A percentile compares a stretch with the other conserved stretches of the same genome.
phyloP scores from a whole-genome alignment of 1,139 yeast species.

The Suhomyces maxii region DNA sequence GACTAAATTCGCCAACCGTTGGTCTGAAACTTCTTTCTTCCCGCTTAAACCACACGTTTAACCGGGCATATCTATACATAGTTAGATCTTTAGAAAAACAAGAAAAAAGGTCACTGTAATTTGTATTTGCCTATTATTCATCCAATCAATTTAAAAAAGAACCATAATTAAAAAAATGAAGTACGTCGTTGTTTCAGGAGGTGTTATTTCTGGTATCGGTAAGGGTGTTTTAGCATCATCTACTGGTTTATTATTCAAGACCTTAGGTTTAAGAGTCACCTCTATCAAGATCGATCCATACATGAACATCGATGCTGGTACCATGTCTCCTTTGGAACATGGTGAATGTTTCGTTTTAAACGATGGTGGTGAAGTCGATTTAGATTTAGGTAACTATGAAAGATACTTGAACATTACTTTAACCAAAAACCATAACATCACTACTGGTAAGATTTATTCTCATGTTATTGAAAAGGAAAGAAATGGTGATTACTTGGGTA shows the following conservation, averaged over 20 bases:
- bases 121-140: constrained; percentile 5
- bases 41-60: constrained; percentile 50
- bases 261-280: constrained; percentile 91
- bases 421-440: constrained; percentile 91
- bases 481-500: constrained; percentile 95
- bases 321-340: constrained; percentile 98
- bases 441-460: constrained; percentile 96
- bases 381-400: constrained; percentile 97
- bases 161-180: constrained; percentile 56
- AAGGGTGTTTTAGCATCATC: constrained; percentile 97
- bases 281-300: constrained; percentile 98
- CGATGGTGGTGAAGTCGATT: constrained; percentile 98
- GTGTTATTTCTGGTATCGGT: constrained; percentile 98
- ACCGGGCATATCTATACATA: constrained; percentile 41
- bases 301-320: constrained; percentile 99
- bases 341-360: constrained; percentile 97
- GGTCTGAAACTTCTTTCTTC: constrained; percentile 33
- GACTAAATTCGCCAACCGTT: constrained; percentile 9
- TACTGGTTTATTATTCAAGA: constrained; percentile 91
- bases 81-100: constrained; percentile 1
- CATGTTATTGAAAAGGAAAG: constrained; percentile 94
- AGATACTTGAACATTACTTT: constrained; percentile 91
- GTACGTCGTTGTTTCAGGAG: constrained; percentile 99
- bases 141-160: neutral
- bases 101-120: constrained; percentile 6